These are phyloP conservation scores for Petunia secreta DNA, from an alignment of 257 asterid species.

Conservation along the genomic window DNA sequence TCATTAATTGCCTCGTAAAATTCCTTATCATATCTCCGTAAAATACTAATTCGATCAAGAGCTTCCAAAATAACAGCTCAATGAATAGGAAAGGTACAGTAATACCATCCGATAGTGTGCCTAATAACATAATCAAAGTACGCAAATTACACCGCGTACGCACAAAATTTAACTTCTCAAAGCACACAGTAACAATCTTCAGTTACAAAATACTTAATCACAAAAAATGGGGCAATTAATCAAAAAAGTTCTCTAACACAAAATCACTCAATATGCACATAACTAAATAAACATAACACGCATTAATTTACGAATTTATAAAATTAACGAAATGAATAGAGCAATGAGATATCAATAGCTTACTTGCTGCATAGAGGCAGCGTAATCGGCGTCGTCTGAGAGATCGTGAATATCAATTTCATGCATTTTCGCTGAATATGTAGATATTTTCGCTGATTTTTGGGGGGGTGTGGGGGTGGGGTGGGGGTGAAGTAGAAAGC, in stretches of 20 bases:
- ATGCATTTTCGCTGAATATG: constrained; percentile 24
- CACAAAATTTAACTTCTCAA: not conserved
- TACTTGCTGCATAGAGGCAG: constrained; percentile 30
- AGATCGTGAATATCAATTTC: constrained; percentile 25
- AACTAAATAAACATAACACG: too few species aligned
- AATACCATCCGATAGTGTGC: not conserved
- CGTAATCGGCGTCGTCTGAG: constrained; percentile 26
- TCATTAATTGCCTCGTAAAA: not conserved
- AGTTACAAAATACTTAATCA: not conserved
- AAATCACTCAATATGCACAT: not conserved
- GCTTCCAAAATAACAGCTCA: not conserved
- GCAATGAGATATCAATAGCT: not conserved
- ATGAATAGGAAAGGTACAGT: not conserved
- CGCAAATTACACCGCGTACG: not conserved
- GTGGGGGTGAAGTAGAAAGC: not conserved
- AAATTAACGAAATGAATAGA: not conserved
- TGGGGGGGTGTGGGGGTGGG: not conserved
- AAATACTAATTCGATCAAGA: not conserved
- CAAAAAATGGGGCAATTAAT: not conserved
- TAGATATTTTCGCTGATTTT: not conserved
- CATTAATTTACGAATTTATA: too few species aligned
- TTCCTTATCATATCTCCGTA: too few species aligned
- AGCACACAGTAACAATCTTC: not conserved
- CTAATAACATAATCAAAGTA: not conserved
- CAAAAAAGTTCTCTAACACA: not conserved